These are phyloP conservation scores for Amphicarpaea edgeworthii DNA, from an alignment of 306 rosid species.

Conservation along the genomic window DNA sequence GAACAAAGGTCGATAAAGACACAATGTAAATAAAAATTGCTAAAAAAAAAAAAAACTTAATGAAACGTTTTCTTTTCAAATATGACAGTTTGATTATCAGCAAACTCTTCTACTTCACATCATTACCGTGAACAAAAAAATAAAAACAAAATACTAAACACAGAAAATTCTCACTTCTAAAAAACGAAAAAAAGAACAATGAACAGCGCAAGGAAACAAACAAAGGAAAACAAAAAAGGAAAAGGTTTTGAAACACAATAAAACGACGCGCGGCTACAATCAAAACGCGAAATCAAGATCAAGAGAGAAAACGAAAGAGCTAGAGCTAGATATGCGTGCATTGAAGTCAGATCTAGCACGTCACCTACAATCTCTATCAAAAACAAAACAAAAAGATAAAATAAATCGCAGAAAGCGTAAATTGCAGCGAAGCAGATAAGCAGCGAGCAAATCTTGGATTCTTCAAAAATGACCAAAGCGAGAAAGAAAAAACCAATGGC, in stretches of 20 bases:
- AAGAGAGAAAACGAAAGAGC: constrained; percentile 16
- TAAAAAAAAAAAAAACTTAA: constrained; percentile 17
- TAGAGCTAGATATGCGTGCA: constrained; percentile 14
- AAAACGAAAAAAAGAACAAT: not conserved
- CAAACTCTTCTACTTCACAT: not conserved
- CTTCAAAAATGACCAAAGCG: constrained; percentile 31
- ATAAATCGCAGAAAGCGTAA: constrained; percentile 3
- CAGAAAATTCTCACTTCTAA: not conserved
- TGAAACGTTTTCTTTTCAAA: not conserved
- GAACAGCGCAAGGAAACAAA: not conserved
- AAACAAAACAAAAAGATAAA: not conserved
- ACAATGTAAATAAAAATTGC: not conserved
- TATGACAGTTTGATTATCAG: not conserved
- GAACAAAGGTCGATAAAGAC: constrained; percentile 10
- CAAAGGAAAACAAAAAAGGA: not conserved
- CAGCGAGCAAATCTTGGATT: constrained; percentile 25
- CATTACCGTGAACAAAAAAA: not conserved
- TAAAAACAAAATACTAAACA: not conserved
- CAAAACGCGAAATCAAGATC: constrained; percentile 35
- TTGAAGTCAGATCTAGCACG: constrained; percentile 57
- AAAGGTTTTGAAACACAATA: not conserved
- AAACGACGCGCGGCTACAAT: constrained; percentile 18
- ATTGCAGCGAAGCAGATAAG: constrained; percentile 31
- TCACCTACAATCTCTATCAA: constrained; percentile 7
- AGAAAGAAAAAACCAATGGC: not conserved